A percentile compares a stretch with the other conserved stretches of the same genome.
Conservation (phyloP, 2,329 filamentous ascomycete species). For the Colletotrichum caudatum region DNA sequence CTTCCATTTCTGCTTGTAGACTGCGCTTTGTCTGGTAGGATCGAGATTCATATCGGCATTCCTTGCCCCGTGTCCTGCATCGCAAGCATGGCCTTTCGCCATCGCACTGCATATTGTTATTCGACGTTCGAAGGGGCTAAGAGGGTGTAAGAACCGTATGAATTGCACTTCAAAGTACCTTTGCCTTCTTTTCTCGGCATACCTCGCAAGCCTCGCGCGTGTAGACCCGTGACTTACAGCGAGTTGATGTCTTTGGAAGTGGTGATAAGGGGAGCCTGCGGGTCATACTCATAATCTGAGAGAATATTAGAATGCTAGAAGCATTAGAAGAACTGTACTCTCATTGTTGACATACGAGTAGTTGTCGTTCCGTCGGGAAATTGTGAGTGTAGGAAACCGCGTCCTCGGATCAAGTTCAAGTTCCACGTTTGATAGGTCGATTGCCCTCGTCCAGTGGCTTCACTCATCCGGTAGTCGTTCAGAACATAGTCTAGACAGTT, state of each 20-base stretch:
- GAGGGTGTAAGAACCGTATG: not conserved
- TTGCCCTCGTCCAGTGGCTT: too few species aligned
- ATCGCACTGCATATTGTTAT: conserved; percentile 21
- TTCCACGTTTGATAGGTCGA: too few species aligned
- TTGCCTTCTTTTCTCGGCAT: conserved; percentile 20
- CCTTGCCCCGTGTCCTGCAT: not conserved
- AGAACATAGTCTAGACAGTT: not conserved
- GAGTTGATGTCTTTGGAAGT: not conserved
- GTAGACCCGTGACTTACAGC: not conserved
- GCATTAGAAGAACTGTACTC: too few species aligned
- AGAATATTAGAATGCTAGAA: not conserved
- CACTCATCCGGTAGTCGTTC: too few species aligned
- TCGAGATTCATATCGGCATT: conserved; percentile 25
- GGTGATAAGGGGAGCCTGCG: not conserved
- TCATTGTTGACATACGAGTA: not conserved
- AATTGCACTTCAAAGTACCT: not conserved
- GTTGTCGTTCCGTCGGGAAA: too few species aligned
- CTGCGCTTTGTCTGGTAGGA: conserved; percentile 15
- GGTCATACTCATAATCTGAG: not conserved
- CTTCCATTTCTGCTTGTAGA: not conserved
- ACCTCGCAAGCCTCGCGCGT: conserved; percentile 16
- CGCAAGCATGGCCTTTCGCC: conserved; percentile 26
- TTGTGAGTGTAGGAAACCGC: not conserved
- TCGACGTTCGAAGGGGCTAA: fast-evolving
- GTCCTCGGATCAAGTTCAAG: too few species aligned